Evolutionary conservation across 2,329 filamentous ascomycete genomes (phyloP), one percentile per base, ranked within the genome.

Genomic region (Diplodia mutila): DNA sequence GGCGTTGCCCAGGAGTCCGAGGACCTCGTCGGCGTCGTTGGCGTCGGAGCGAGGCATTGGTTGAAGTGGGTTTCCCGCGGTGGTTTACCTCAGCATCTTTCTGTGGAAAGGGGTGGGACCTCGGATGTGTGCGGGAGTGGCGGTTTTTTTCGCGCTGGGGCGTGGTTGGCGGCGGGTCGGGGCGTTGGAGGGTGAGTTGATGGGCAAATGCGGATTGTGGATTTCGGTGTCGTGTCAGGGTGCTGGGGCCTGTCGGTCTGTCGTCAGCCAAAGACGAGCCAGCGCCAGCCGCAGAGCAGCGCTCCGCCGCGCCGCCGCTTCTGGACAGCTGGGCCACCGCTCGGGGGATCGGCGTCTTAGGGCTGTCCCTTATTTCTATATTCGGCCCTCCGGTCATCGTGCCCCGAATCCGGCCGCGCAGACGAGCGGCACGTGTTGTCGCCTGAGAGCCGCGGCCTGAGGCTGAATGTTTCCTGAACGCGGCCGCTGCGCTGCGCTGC

Each of bases 1-100:
- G 66, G 46, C 59, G 66, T 67, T 51, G 66, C 52, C 64, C 34
- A 67, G 59, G 12, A 67, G 59, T 23, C 66, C 66, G 37, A 64
- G 57, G 59, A 61, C 51, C 59, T 67, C 66, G 37, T 67, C 66
- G 51, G 51, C 37, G 49, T 67, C 66, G 66, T 52, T 61, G 66
- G 66, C 66, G 51, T 57, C 66, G 55, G 65, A 59, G 65, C 27
- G 55, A 67, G 54, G 54, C 66, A 67, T 67, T 61, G 57, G 29
- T 67, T 61, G 57, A 23, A 39, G 29, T 32, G 29, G 29, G 29
- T 32, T 37, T 46, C 21, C 42, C 5, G 34, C 32, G 52, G 42
- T 48, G 9, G 64, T 57, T 59, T 54, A 66, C 52, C 64, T 53
- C 39, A 32, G 53, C 64, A 66, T 57, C 29, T 42, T 66, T n/a